Evolutionary conservation across 371 early-diverging fungal species (phyloP), one percentile per base, ranked within the genome.

Genomic region (Phascolomyces articulosus): DNA sequence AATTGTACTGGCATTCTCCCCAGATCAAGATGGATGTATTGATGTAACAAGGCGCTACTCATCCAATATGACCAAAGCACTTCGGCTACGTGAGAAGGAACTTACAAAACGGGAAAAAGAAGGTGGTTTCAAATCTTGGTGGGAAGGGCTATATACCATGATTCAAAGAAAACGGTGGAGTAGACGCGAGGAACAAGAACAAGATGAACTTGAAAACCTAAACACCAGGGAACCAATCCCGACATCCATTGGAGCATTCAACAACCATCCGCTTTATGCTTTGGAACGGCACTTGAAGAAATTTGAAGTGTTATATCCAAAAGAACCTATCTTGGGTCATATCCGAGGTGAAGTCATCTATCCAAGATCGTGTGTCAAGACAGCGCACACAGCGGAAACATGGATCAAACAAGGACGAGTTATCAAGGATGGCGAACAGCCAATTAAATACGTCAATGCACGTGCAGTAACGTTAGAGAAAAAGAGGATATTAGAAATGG

Each of bases 201-300:
- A 84, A 24, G 70, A 66, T 0, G 84, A 87, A 20, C 53, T 92
- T 58, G 78, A 78, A 24, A 59, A 68, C 4, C 56, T 67, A 6
- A 74, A 83, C 24, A 56, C 72, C 4, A 73, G 73, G 11, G 92
- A 93, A 60, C 66, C 77, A n/a, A 94, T 96, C 90, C 97, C 97
- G 1, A 90, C 84, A 1, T 85, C 86, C 6, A 73, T 94, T 6
- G 78, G 79, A 1, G 93, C 85, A 18, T 95, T 95, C 75, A 88
- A 90, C 38, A 86, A 89, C 51, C 95, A 94, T 70, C 88, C 93
- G 16, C 66, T 91, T 82, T 96, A 89, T 73, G 95, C 90, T 10
- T 74, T 97, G 41, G 92, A 95, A 63, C 82, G 95, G n/a, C 93
- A 95, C 63, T 67, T 94, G 51, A 87, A 88, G 44, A 90, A 91